These are phyloP conservation scores for Biancaea sappan DNA, from an alignment of 306 rosid genomes.

Conservation along the genomic window DNA sequence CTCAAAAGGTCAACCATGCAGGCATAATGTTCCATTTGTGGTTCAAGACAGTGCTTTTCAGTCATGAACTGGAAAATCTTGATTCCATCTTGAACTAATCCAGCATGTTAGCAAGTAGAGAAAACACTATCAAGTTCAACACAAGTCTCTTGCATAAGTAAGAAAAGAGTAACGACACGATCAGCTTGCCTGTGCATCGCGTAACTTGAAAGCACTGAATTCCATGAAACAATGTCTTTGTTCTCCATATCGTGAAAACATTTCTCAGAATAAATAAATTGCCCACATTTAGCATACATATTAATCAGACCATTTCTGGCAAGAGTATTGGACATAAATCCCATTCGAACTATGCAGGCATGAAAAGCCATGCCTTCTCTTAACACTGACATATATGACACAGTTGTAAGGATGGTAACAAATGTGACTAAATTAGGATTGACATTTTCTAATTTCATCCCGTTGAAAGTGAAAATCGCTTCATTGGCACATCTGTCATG, in stretches of 20 bases:
- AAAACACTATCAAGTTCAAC: conserved; percentile 57
- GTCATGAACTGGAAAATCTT: conserved; percentile 53
- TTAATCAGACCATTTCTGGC: conserved; percentile 61
- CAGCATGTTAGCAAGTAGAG: conserved; percentile 79
- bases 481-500: conserved; percentile 44
- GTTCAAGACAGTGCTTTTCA: conserved; percentile 51
- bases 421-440: conserved; percentile 60
- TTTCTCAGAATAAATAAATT: conserved; percentile 56
- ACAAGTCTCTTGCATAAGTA: conserved; percentile 53
- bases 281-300: conserved; percentile 76
- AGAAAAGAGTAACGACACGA: conserved; percentile 52
- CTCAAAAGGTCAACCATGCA: conserved; percentile 80
- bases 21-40: conserved; percentile 69
- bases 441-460: conserved; percentile 54
- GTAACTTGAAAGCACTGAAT: conserved; percentile 69
- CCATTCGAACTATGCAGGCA: conserved; percentile 58
- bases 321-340: conserved; percentile 53
- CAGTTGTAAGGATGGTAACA: conserved; percentile 60
- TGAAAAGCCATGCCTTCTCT: conserved; percentile 69
- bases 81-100: conserved; percentile 60
- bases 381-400: conserved; percentile 51
- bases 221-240: conserved; percentile 65
- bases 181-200: conserved; percentile 70
- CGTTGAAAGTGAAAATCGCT: conserved; percentile 51
- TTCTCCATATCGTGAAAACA: conserved; percentile 65